phyloP scores from a whole-genome alignment of 2,329 filamentous ascomycete genomes.

The Ophiostoma ulmi region DNA sequence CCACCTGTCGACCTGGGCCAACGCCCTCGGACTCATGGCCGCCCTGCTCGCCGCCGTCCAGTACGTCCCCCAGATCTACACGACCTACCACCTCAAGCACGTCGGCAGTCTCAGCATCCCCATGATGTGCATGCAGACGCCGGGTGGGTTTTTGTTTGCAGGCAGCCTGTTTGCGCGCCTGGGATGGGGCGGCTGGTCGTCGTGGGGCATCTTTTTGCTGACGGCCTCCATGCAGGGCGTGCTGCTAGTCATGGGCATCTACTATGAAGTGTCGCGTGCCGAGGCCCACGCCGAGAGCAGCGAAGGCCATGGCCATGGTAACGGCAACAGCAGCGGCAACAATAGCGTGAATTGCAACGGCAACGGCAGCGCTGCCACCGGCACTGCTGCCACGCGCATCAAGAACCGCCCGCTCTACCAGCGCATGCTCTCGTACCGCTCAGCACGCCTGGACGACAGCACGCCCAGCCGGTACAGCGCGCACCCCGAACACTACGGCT shows the following conservation, averaged over 20 bases:
- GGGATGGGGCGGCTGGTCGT: conserved; percentile 83
- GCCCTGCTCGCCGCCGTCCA: conserved; percentile 77
- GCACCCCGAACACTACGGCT: conserved; percentile 49
- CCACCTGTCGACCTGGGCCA: conserved; percentile 72
- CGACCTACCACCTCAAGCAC: conserved; percentile 77
- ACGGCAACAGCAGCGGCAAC: background rate
- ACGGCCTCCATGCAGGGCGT: conserved; percentile 81
- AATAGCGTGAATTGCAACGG: background rate
- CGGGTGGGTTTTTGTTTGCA: conserved; percentile 85
- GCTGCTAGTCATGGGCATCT: conserved; percentile 72
- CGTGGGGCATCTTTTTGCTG: conserved; percentile 86
- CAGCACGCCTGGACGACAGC: conserved; percentile 46
- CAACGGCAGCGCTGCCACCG: background rate
- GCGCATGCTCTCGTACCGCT: conserved; percentile 40
- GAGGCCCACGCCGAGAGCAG: conserved; percentile 23
- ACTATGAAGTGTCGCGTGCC: conserved; percentile 51
- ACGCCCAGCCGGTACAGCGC: conserved; percentile 48
- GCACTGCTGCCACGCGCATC: conserved; percentile 23
- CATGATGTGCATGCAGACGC: conserved; percentile 98
- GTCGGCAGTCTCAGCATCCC: conserved; percentile 89
- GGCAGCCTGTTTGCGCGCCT: conserved; percentile 74
- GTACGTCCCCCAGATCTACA: conserved; percentile 93
- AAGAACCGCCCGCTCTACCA: conserved; percentile 32
- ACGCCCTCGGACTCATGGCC: conserved; percentile 74
- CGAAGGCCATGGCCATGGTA: background rate